phyloP scores from a whole-genome alignment of 345 rosid genomes.

The Gossypium rotundifolium region DNA sequence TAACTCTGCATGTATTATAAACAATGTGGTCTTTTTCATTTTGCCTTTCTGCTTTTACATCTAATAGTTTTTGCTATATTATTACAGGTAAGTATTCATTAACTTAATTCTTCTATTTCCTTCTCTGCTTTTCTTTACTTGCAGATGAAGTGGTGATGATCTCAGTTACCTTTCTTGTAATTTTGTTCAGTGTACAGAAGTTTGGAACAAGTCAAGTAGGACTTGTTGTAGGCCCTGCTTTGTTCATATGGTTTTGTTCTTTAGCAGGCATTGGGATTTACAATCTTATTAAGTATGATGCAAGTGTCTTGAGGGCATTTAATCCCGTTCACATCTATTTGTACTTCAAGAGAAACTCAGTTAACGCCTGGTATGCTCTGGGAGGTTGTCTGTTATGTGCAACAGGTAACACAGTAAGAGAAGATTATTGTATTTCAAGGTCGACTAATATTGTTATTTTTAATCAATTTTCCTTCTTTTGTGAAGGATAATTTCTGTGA shows the following conservation, averaged over 20 bases:
- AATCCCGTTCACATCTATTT: constrained; percentile 85
- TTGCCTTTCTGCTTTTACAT: not conserved
- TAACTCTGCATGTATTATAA: not conserved
- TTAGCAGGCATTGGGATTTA: constrained; percentile 86
- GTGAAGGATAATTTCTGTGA: not conserved
- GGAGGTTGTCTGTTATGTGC: constrained; percentile 99
- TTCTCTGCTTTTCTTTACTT: constrained; percentile 20
- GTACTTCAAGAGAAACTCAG: constrained; percentile 72
- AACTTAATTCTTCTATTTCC: constrained; percentile 22
- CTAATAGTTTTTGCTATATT: not conserved
- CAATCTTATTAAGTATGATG: constrained; percentile 74
- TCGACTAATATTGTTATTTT: not conserved
- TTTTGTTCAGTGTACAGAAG: constrained; percentile 93
- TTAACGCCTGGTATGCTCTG: constrained; percentile 86
- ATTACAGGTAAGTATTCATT: constrained; percentile 5
- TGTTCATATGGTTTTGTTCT: constrained; percentile 93
- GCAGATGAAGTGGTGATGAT: constrained; percentile 95
- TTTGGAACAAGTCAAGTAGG: constrained; percentile 99
- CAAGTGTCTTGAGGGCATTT: constrained; percentile 75
- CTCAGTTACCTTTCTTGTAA: constrained; percentile 81
- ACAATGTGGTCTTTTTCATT: not conserved
- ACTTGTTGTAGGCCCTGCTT: constrained; percentile 86
- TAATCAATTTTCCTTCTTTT: not conserved
- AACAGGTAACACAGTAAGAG: constrained; percentile 52
- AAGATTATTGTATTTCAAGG: constrained; percentile 9